These are phyloP conservation scores for Oryza officinalis DNA, from an alignment of 176 grass and related monocot species.

Conservation along the genomic window DNA sequence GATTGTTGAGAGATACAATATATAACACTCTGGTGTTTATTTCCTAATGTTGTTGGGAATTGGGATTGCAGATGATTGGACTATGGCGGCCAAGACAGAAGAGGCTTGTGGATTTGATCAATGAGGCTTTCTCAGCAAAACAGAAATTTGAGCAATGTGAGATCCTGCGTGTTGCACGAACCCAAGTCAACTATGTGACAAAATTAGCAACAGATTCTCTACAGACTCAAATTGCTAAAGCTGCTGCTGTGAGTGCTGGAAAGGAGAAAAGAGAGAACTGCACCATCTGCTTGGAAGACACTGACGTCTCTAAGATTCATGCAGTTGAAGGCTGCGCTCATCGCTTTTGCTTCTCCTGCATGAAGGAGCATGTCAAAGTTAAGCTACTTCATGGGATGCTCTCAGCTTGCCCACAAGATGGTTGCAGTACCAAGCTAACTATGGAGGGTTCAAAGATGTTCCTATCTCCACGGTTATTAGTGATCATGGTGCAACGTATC, in stretches of 20 bases:
- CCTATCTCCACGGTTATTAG: constrained; percentile 43
- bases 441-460: constrained; percentile 60
- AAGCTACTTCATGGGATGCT: constrained; percentile 67
- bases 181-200: constrained; percentile 41
- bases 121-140: constrained; percentile 42
- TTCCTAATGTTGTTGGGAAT: neutral
- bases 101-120: constrained; percentile 50
- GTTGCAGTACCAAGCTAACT: constrained; percentile 63
- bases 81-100: constrained; percentile 37
- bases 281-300: constrained; percentile 74
- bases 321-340: constrained; percentile 56
- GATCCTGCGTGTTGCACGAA: constrained; percentile 22
- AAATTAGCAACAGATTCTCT: constrained; percentile 71
- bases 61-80: constrained; percentile 54
- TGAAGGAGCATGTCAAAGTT: constrained; percentile 78
- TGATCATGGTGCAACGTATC: constrained; percentile 63
- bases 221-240: constrained; percentile 53
- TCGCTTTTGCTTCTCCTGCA: constrained; percentile 78
- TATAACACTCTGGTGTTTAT: neutral
- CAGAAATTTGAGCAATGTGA: constrained; percentile 57
- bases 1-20: neutral
- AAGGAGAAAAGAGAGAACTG: constrained; percentile 68
- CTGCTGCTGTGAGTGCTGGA: neutral
- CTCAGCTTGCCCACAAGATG: constrained; percentile 69
- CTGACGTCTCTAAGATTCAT: constrained; percentile 63